Evolutionary conservation across 257 asterid genomes (phyloP).

Genomic region (Pogostemon cablin): DNA sequence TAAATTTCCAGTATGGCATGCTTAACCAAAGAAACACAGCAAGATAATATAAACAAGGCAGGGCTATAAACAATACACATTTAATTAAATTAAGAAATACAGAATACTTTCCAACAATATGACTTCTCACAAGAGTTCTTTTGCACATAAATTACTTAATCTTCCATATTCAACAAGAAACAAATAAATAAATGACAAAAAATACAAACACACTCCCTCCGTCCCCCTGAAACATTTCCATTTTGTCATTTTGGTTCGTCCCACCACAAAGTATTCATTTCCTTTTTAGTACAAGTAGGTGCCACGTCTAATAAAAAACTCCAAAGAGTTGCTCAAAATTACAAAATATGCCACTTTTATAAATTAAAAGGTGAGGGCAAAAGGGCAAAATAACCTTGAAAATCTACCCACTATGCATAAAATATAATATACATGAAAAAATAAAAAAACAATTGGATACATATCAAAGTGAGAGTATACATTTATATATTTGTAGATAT

Average conservation of each 20-base stretch:
- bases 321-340: too few relatives aligned
- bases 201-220: too few relatives aligned
- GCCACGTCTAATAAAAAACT: too few relatives aligned
- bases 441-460: not conserved
- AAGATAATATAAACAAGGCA: conserved; percentile 11
- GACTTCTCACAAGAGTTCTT: conserved; percentile 13
- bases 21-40: conserved; percentile 14
- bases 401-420: too few relatives aligned
- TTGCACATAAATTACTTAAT: not conserved
- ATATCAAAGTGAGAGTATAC: not conserved
- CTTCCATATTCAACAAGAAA: not conserved
- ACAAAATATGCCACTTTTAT: too few relatives aligned
- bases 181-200: too few relatives aligned
- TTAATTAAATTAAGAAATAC: conserved; percentile 3
- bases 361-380: too few relatives aligned
- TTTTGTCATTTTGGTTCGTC: too few relatives aligned
- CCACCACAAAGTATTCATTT: too few relatives aligned
- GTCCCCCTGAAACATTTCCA: too few relatives aligned
- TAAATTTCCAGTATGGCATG: not conserved
- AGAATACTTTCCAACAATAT: not conserved
- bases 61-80: not conserved
- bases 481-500: not conserved
- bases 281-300: too few relatives aligned
- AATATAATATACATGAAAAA: not conserved
- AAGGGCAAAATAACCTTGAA: too few relatives aligned